Conservation (phyloP, 768 basidiomycete genomes). For the Kwoniella botswanensis region DNA sequence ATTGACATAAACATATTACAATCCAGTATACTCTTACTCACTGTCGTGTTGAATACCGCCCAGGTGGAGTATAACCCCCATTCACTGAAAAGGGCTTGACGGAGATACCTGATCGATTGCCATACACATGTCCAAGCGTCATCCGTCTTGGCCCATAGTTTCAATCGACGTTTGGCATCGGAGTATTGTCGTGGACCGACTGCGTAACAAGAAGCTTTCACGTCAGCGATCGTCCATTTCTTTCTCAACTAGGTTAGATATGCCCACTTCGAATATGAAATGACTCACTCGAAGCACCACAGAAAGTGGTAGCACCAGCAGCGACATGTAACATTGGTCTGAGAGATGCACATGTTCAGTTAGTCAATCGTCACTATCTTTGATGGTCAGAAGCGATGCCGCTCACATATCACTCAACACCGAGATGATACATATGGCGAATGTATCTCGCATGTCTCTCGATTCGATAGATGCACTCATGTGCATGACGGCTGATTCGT, state of each 20-base stretch:
- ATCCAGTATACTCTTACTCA: constrained; percentile 18
- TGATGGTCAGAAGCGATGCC: neutral
- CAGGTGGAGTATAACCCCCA: constrained; percentile 46
- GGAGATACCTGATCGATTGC: constrained; percentile 46
- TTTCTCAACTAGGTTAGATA: too few relatives aligned
- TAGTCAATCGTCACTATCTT: neutral
- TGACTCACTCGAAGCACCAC: constrained; percentile 36
- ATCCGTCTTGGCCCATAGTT: constrained; percentile 47
- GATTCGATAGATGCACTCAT: constrained; percentile 30
- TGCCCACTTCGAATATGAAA: neutral
- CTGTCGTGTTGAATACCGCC: constrained; percentile 42
- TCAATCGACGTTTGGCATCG: constrained; percentile 43
- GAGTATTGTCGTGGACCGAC: constrained; percentile 38
- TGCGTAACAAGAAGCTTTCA: neutral
- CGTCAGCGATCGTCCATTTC: neutral
- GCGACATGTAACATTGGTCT: constrained; percentile 49
- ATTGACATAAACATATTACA: too few relatives aligned
- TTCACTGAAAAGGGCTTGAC: constrained; percentile 35
- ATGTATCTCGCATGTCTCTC: constrained; percentile 41
- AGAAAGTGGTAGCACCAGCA: constrained; percentile 37
- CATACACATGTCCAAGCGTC: constrained; percentile 51
- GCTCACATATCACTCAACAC: constrained; percentile 48
- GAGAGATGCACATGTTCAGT: neutral
- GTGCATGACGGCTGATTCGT: constrained; percentile 34
- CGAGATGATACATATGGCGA: constrained; percentile 44